Evolutionary conservation across 768 basidiomycete genomes (phyloP), one percentile per base, ranked within the genome.

Genomic region (Podaxis sp.): DNA sequence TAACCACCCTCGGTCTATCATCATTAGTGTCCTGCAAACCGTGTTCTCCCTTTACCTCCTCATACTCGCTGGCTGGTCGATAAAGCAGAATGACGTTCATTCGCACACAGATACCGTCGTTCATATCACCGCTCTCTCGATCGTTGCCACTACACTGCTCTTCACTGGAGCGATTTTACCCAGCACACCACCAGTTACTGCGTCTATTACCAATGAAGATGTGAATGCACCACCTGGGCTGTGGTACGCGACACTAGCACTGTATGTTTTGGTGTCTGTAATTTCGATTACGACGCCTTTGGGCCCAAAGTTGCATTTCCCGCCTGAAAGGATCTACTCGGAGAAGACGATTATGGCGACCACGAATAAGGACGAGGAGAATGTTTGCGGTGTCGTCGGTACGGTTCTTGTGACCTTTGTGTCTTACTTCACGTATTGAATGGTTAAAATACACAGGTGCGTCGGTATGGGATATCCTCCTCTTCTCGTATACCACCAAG

Each of bases 401-500:
- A 69, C 3, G 74, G 69, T 48, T 25, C 5, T 48, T 50, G 16
- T 18, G 23, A 40, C 4, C 4, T 3, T 18, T 44, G 21, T 7
- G 55, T 36, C 13, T 27, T 23, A 14, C n/a, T 28, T 25, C 36
- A 16, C 28, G 38, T 18, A 64, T 48, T 28, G n/a, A 5, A 48
- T 48, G 40, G 14, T 21, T 18, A 44, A 21, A 23, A 10, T 11
- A 23, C 9, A 61, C 67, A 80, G 87, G 79, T 59, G 79, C 85
- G 23, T 87, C 86, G 4, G 74, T 81, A 0, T 84, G 81, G 78
- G 83, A 82, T 59, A 74, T 77, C 54, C 72, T 97, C 4, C 73
- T 94, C n/a, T 97, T 97, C 72, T 86, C 86, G 14, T 95, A 93
- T 70, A 92, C 90, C 38, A 95, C 93, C 0, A 87, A 89, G 62